Percentiles rank a stretch among this genome's conserved stretches.
Evolutionary conservation across 2,329 filamentous ascomycete species (phyloP).

Genomic region (Colletotrichum karsti): DNA sequence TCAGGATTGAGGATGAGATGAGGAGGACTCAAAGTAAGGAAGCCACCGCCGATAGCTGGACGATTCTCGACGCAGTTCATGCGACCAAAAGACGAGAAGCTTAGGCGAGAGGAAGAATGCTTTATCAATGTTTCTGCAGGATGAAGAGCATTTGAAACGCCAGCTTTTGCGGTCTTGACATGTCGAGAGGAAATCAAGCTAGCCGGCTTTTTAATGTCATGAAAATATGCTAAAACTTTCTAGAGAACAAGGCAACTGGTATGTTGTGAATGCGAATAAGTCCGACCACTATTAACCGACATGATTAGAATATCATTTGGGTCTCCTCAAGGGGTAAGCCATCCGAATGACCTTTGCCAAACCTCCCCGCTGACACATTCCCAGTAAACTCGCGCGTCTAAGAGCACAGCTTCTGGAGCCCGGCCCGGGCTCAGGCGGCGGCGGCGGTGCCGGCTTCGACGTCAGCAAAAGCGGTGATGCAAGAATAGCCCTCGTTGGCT

Average conservation of each 20-base stretch:
- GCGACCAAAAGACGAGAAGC: background rate
- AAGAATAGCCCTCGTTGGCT: conserved; percentile 96
- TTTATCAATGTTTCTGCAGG: too few relatives aligned
- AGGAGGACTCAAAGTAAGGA: conserved; percentile 92
- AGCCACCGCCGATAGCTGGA: background rate
- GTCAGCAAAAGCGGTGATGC: conserved; percentile 97
- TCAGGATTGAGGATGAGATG: conserved; percentile 99
- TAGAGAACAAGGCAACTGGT: conserved; percentile 99
- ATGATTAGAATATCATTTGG: conserved; percentile 89
- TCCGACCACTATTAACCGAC: background rate
- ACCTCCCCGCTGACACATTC: background rate
- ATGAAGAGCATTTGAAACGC: too few relatives aligned
- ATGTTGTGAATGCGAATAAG: conserved; percentile 45
- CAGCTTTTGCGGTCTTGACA: background rate
- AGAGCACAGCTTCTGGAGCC: conserved; percentile 95
- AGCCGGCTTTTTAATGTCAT: background rate
- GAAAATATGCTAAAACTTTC: conserved; percentile 37
- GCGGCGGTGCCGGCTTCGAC: conserved; percentile 86
- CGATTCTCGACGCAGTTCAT: background rate
- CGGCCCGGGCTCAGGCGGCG: conserved; percentile 78
- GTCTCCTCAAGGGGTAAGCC: conserved; percentile 90
- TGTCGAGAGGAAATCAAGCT: background rate
- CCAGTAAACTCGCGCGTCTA: conserved; percentile 92
- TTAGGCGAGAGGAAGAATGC: too few relatives aligned
- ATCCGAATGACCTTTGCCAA: background rate